These are phyloP conservation scores for Fusarium anthophilum DNA, from an alignment of 2,329 filamentous ascomycete species.

Conservation along the genomic window DNA sequence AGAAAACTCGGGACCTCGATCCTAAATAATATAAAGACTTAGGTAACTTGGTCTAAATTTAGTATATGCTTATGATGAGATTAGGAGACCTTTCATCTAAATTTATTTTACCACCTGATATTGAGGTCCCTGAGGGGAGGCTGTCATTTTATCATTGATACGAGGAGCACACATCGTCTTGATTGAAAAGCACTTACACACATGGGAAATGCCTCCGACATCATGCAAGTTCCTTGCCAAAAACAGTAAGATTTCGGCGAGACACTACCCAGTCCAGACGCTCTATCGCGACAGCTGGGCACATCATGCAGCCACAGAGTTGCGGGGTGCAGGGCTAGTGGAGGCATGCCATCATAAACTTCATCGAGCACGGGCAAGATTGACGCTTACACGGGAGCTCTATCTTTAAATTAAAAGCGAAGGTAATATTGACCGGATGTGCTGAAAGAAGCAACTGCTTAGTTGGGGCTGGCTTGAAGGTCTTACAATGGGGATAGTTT, in stretches of 20 bases:
- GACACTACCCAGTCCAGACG: neutral
- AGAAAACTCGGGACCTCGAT: no score
- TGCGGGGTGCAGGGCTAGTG: neutral
- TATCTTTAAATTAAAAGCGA: no score
- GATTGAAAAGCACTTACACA: neutral
- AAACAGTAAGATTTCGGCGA: conserved; percentile 5
- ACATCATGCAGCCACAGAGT: neutral
- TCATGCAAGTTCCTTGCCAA: neutral
- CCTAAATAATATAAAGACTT: no score
- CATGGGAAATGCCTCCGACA: neutral
- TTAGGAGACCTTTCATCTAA: no score
- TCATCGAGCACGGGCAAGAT: neutral
- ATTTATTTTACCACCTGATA: no score
- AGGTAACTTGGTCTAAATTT: no score
- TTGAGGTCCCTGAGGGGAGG: no score
- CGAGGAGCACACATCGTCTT: no score
- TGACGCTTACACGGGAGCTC: neutral
- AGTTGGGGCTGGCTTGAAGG: neutral
- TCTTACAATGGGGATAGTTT: no score
- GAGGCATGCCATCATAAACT: neutral
- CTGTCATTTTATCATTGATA: neutral
- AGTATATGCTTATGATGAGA: no score
- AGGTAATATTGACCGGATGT: neutral
- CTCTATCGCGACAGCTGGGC: neutral
- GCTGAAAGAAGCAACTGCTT: neutral